Conservation (phyloP, 805 yeast genomes). For the Candida sithepensis region DNA sequence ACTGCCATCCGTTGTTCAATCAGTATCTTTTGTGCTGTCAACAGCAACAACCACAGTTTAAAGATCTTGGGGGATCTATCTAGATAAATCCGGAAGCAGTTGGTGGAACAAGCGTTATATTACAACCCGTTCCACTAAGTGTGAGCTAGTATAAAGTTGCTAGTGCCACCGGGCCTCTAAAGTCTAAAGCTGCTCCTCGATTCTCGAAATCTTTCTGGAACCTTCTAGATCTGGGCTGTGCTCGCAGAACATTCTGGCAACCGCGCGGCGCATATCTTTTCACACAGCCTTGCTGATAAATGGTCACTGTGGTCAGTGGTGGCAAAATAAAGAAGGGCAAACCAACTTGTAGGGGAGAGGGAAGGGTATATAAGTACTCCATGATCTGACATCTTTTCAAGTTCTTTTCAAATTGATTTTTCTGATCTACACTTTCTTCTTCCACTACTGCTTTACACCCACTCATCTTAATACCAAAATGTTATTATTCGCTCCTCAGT, state of each 20-base stretch:
- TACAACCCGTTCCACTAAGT: too few relatives aligned
- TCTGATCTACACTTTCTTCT: too few relatives aligned
- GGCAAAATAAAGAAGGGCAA: neutral
- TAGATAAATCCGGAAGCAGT: too few relatives aligned
- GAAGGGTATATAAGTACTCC: neutral
- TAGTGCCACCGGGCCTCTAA: too few relatives aligned
- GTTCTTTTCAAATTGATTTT: neutral
- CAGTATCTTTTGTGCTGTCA: too few relatives aligned
- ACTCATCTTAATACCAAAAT: neutral
- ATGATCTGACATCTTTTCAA: neutral
- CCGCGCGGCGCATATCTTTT: neutral
- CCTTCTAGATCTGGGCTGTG: neutral
- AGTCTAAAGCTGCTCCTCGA: neutral
- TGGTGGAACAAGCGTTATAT: too few relatives aligned
- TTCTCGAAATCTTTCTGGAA: neutral
- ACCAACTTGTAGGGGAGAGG: too few relatives aligned
- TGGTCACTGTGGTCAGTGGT: neutral
- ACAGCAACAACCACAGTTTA: too few relatives aligned
- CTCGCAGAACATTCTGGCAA: neutral
- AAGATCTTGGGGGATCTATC: too few relatives aligned
- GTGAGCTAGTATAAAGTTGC: too few relatives aligned
- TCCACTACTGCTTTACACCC: too few relatives aligned
- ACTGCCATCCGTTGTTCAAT: too few relatives aligned
- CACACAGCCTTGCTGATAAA: neutral
- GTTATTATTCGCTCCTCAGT: constrained; percentile 1